Conservation (phyloP, 1,139 yeast species). For the Suhomyces maxii region DNA sequence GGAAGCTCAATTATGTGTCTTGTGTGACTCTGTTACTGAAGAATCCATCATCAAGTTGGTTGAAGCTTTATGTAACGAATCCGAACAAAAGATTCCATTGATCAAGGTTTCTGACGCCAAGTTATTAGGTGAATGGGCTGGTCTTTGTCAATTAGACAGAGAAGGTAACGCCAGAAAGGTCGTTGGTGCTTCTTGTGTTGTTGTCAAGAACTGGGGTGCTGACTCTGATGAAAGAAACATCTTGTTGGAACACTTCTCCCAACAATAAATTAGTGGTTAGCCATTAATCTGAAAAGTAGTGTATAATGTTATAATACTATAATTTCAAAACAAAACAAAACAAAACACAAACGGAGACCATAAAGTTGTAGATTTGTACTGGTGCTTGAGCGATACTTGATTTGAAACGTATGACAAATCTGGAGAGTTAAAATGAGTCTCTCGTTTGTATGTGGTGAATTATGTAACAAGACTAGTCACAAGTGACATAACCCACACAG, state of each 20-base stretch:
- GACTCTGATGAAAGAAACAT: slow-evolving; percentile 98
- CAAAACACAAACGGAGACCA: too few species aligned
- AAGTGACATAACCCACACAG: too few species aligned
- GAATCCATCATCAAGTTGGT: slow-evolving; percentile 95
- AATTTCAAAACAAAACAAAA: background rate
- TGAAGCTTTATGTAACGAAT: slow-evolving; percentile 99
- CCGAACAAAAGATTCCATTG: slow-evolving; percentile 94
- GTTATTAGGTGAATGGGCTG: slow-evolving; percentile 99
- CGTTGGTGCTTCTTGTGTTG: slow-evolving; percentile 99
- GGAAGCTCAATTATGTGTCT: slow-evolving; percentile 97
- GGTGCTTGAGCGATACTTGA: too few species aligned
- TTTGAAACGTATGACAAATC: too few species aligned
- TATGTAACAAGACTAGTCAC: too few species aligned
- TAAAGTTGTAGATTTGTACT: too few species aligned
- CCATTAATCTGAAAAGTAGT: slow-evolving; percentile 3
- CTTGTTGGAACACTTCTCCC: slow-evolving; percentile 94
- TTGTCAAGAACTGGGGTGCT: slow-evolving; percentile 99
- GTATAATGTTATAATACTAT: slow-evolving; percentile 13
- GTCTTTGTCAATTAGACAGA: slow-evolving; percentile 99
- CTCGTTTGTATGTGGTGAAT: too few species aligned
- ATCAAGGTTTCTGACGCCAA: slow-evolving; percentile 99
- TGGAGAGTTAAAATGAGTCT: too few species aligned
- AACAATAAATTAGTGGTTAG: slow-evolving; percentile 53
- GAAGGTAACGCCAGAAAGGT: slow-evolving; percentile 99
- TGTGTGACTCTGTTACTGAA: slow-evolving; percentile 98